A percentile compares a stretch with the other conserved stretches of the same genome.
These are phyloP conservation scores for Urochloa ruziziensis DNA, from an alignment of 176 grass and related monocot species.

Conservation along the genomic window DNA sequence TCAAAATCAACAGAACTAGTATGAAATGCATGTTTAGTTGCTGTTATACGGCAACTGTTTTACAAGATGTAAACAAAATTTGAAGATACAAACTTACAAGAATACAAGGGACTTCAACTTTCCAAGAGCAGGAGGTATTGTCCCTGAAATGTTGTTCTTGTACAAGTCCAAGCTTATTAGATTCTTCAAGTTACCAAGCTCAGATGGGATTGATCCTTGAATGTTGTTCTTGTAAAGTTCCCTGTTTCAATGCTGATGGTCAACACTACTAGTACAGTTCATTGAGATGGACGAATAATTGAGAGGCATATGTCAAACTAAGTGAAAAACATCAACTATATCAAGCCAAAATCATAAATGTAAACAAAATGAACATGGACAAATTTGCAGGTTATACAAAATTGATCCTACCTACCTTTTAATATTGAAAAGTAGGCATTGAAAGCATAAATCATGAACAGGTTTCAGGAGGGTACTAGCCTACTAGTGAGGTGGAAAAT, in stretches of 20 bases:
- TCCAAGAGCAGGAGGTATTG: constrained; percentile 72
- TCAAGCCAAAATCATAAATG: not conserved
- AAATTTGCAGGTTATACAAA: not conserved
- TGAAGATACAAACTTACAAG: constrained; percentile 65
- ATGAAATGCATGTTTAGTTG: constrained; percentile 5
- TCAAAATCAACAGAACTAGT: not conserved
- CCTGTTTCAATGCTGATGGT: constrained; percentile 46
- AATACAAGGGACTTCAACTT: constrained; percentile 87
- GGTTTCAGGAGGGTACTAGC: not conserved
- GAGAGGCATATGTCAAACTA: not conserved
- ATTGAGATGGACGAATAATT: constrained; percentile 8
- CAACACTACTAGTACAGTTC: constrained; percentile 16
- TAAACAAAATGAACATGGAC: not conserved
- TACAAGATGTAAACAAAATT: constrained; percentile 47
- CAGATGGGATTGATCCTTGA: constrained; percentile 73
- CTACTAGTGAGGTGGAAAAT: not conserved
- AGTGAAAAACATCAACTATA: constrained; percentile 1
- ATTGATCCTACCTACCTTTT: not conserved
- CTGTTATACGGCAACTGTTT: no score
- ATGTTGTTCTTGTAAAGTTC: constrained; percentile 99
- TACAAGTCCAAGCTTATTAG: constrained; percentile 95
- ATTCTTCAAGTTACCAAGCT: constrained; percentile 84
- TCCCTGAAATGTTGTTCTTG: constrained; percentile 91
- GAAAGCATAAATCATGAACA: not conserved
- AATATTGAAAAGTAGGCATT: not conserved